Conservation (phyloP, 228 moss, liverwort and hornwort species). For the Sphagnum magellanicum region DNA sequence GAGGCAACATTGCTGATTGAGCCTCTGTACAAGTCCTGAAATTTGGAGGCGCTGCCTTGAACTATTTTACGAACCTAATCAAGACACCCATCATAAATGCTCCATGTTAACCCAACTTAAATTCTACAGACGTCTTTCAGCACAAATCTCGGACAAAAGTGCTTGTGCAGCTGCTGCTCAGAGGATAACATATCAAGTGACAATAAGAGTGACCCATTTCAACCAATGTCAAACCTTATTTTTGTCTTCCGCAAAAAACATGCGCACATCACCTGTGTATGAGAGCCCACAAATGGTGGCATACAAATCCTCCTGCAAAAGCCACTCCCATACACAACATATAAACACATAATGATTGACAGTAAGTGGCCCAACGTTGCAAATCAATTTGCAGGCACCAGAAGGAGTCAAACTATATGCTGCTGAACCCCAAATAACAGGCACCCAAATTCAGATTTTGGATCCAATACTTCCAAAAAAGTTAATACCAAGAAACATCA, state of each 20-base stretch:
- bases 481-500: background rate
- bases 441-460: too few relatives aligned
- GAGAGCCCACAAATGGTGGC: conserved; percentile 82
- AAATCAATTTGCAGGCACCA: too few relatives aligned
- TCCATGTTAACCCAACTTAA: too few relatives aligned
- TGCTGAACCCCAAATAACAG: too few relatives aligned
- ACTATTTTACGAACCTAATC: conserved; percentile 87
- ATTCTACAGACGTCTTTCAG: background rate
- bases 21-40: conserved; percentile 61
- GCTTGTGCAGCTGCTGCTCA: background rate
- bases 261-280: conserved; percentile 84
- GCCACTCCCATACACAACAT: background rate
- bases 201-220: background rate
- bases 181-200: too few relatives aligned
- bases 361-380: background rate
- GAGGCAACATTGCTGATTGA: conserved; percentile 43
- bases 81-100: background rate
- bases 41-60: conserved; percentile 62
- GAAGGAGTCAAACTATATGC: too few relatives aligned
- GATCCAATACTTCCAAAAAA: too few relatives aligned
- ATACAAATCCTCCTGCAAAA: conserved; percentile 84
- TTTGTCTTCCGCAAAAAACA: conserved; percentile 95
- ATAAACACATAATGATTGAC: background rate
- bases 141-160: background rate
- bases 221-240: conserved; percentile 39